Conservation (phyloP, 768 basidiomycete genomes). For the Chalciporus piperatus region DNA sequence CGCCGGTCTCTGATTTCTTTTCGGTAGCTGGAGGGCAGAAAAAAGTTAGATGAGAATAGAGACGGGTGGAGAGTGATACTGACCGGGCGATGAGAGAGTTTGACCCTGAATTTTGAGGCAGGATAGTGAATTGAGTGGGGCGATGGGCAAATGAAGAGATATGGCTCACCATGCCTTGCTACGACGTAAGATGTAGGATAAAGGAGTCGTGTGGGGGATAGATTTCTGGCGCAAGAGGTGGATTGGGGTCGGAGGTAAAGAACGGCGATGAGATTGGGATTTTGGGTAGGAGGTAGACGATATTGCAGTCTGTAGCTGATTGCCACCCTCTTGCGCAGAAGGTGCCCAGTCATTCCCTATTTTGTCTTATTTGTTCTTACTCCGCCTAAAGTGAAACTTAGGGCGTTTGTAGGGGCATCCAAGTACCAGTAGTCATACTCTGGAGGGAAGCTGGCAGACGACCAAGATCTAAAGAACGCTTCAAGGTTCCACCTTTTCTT, state of each 20-base stretch:
- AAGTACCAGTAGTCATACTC: too few relatives aligned
- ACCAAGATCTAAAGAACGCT: too few relatives aligned
- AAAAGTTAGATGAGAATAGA: background rate
- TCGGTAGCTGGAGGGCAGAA: conserved; percentile 55
- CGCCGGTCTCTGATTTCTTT: conserved; percentile 75
- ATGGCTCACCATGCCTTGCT: conserved; percentile 27
- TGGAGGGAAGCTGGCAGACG: too few relatives aligned
- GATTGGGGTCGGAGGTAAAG: conserved; percentile 4
- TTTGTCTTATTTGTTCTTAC: conserved; percentile 35
- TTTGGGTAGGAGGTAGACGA: background rate
- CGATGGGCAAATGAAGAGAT: conserved; percentile 1
- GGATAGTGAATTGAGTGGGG: conserved; percentile 4
- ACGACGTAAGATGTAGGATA: conserved; percentile 26
- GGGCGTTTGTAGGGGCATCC: too few relatives aligned
- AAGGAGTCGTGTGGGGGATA: background rate
- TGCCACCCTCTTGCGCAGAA: background rate
- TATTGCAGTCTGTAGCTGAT: conserved; percentile 1
- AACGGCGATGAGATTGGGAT: background rate
- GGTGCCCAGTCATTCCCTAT: conserved; percentile 16
- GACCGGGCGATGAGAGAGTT: conserved; percentile 80
- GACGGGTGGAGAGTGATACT: conserved; percentile 23
- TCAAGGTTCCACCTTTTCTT: too few relatives aligned
- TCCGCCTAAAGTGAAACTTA: conserved; percentile 1
- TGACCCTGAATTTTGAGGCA: conserved; percentile 57
- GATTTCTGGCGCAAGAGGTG: background rate